Evolutionary conservation across 2,329 filamentous ascomycete genomes (phyloP).

Genomic region (Microascus cirrosus): DNA sequence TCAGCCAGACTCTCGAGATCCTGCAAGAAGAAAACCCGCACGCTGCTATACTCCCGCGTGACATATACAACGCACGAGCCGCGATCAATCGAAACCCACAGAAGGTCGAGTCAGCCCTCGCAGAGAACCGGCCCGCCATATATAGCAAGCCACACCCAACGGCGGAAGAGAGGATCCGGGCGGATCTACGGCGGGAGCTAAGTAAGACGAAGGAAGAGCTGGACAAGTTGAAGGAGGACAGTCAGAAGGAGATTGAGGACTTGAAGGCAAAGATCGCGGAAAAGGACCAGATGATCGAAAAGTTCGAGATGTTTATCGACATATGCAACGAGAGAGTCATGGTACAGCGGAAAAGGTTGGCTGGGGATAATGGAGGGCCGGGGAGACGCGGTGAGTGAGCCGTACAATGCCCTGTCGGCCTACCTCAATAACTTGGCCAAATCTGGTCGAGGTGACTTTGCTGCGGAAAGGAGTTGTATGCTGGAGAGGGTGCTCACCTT

Average conservation of each 20-base stretch:
- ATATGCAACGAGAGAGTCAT: conserved; percentile 58
- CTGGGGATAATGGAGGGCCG: conserved; percentile 8
- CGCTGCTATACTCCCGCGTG: conserved; percentile 50
- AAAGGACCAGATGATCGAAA: conserved; percentile 50
- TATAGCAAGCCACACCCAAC: conserved; percentile 56
- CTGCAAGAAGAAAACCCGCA: conserved; percentile 53
- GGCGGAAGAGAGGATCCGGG: conserved; percentile 51
- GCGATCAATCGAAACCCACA: conserved; percentile 55
- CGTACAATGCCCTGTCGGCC: neutral
- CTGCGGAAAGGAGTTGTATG: neutral
- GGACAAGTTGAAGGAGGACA: conserved; percentile 42
- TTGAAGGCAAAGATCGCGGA: conserved; percentile 49
- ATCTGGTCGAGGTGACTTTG: neutral
- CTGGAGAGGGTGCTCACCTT: neutral
- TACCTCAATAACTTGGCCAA: neutral
- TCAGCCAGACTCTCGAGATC: conserved; percentile 55
- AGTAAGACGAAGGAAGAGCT: conserved; percentile 46
- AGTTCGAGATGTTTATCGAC: conserved; percentile 60
- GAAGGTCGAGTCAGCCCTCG: conserved; percentile 47
- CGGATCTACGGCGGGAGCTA: conserved; percentile 50
- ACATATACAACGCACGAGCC: conserved; percentile 57
- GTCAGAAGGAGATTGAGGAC: conserved; percentile 44
- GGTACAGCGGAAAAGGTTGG: conserved; percentile 45
- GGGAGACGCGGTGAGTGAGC: neutral
- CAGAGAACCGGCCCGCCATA: conserved; percentile 51